Evolutionary conservation across 1,139 yeast species (phyloP).

Genomic region (Diutina neorugosa): DNA sequence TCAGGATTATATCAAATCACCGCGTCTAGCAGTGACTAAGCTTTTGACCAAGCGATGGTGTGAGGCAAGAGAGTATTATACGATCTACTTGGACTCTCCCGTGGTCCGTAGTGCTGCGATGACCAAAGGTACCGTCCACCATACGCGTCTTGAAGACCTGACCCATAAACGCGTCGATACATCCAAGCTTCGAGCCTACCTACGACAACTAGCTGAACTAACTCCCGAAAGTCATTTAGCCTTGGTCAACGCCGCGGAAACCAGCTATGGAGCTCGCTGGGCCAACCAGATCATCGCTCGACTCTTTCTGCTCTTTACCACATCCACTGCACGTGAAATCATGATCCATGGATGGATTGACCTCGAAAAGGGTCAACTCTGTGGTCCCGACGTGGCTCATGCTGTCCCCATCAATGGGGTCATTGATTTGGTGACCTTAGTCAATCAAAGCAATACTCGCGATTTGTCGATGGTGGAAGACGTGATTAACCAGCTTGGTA

Average conservation of each 20-base stretch:
- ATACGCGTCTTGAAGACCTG: not conserved
- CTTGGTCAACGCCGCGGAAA: not conserved
- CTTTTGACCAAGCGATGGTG: conserved; percentile 1
- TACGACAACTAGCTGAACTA: not conserved
- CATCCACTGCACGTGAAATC: not conserved
- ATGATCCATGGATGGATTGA: not conserved
- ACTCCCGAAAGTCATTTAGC: not conserved
- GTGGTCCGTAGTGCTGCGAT: not conserved
- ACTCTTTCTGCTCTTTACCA: conserved; percentile 1
- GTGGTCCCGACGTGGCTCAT: not conserved
- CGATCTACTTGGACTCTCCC: not conserved
- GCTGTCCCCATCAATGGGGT: not conserved
- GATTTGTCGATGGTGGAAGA: not conserved
- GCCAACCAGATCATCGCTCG: not conserved
- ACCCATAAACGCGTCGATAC: not conserved
- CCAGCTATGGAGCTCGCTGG: not conserved
- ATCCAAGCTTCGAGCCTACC: not conserved
- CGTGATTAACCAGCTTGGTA: not conserved
- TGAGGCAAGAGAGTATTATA: conserved; percentile 2
- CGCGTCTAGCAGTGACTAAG: not conserved
- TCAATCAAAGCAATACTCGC: not conserved
- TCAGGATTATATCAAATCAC: not conserved
- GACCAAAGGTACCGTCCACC: not conserved
- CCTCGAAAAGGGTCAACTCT: not conserved
- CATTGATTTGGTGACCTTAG: not conserved